A percentile compares a stretch with the other conserved stretches of the same genome.
These are phyloP conservation scores for Didymella sp. DNA, from an alignment of 2,329 filamentous ascomycete species.

Conservation along the genomic window DNA sequence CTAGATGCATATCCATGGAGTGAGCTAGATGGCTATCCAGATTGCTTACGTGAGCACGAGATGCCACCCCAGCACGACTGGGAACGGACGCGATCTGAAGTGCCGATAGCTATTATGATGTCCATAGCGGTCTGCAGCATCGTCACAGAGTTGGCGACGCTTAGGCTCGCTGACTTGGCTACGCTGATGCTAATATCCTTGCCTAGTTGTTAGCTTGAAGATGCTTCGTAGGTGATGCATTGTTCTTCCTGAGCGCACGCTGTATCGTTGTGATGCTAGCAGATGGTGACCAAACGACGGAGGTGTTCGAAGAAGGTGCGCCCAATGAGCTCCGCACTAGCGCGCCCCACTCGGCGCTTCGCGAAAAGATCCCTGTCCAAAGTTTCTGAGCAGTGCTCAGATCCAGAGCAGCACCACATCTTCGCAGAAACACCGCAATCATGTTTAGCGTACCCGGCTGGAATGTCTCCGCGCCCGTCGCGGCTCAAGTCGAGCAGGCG, in stretches of 20 bases:
- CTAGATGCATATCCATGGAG: neutral
- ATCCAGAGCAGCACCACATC: neutral
- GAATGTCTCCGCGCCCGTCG: slow-evolving; percentile 79
- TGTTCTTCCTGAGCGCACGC: too few relatives aligned
- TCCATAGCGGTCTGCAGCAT: too few relatives aligned
- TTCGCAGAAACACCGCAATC: slow-evolving; percentile 21
- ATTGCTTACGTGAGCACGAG: neutral
- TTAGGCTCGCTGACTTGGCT: too few relatives aligned
- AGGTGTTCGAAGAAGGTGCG: too few relatives aligned
- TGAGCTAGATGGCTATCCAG: neutral
- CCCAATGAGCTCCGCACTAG: neutral
- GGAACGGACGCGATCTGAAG: too few relatives aligned
- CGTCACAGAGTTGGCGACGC: too few relatives aligned
- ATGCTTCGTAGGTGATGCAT: too few relatives aligned
- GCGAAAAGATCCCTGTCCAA: slow-evolving; percentile 15
- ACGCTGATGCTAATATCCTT: too few relatives aligned
- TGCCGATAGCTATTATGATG: too few relatives aligned
- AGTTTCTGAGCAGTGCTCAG: slow-evolving; percentile 6
- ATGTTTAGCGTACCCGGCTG: slow-evolving; percentile 97
- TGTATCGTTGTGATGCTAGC: too few relatives aligned
- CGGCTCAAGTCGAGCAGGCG: slow-evolving; percentile 66
- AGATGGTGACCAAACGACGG: too few relatives aligned
- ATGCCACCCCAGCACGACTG: neutral
- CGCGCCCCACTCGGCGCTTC: slow-evolving; percentile 12
- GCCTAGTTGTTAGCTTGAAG: too few relatives aligned